phyloP scores from a whole-genome alignment of 345 rosid genomes.

The Clarkia xantiana region DNA sequence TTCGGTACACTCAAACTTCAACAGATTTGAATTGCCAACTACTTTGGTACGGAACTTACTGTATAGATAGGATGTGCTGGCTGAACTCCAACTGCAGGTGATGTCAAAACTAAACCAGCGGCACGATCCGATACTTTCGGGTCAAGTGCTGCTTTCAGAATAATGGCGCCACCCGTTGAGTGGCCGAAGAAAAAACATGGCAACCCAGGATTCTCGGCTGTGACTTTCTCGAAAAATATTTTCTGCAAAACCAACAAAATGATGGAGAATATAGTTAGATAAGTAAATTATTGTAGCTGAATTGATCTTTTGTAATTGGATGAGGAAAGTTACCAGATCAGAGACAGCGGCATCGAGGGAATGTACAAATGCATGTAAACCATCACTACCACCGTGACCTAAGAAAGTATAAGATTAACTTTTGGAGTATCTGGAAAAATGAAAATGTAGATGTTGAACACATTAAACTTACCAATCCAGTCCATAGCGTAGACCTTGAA shows the following conservation, averaged over 20 bases:
- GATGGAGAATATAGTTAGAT: background rate
- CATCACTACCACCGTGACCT: constrained; percentile 99
- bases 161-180: constrained; percentile 85
- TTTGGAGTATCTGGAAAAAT: no score
- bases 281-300: background rate
- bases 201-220: constrained; percentile 49
- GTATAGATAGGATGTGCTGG: constrained; percentile 76
- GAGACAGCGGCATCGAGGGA: constrained; percentile 66
- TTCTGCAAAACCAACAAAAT: constrained; percentile 35
- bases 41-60: constrained; percentile 19
- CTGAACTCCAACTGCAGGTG: constrained; percentile 95
- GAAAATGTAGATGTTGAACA: no score
- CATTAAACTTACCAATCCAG: constrained; percentile 95
- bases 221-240: constrained; percentile 46
- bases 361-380: constrained; percentile 79
- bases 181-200: constrained; percentile 93
- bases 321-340: constrained; percentile 40
- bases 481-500: constrained; percentile 90
- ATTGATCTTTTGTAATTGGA: background rate
- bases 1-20: no score
- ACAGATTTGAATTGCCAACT: no score
- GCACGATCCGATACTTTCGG: constrained; percentile 43
- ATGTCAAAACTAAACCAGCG: constrained; percentile 67
- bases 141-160: constrained; percentile 62
- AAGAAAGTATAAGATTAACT: background rate